Evolutionary conservation across 352 stramenopile genomes (phyloP).

Genomic region (Phytophthora citricola): DNA sequence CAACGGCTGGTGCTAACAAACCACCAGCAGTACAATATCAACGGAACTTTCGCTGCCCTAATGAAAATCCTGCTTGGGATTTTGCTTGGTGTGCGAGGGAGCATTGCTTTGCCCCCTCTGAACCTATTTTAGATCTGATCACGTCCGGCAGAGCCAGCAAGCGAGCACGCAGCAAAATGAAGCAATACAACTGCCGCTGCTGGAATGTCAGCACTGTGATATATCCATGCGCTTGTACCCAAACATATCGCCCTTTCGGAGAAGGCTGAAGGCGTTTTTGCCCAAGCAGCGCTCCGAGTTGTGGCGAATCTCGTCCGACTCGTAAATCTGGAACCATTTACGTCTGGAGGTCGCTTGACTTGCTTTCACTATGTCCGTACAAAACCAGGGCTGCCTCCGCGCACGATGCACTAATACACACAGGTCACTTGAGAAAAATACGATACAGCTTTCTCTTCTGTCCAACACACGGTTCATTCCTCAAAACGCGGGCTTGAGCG

Average conservation of each 20-base stretch:
- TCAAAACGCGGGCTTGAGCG: constrained; percentile 17
- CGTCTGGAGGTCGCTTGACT: constrained; percentile 3
- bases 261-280: not conserved
- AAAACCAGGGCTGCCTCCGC: constrained; percentile 10
- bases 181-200: not conserved
- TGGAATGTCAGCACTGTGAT: constrained; percentile 15
- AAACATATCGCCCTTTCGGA: not conserved
- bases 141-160: constrained; percentile 9
- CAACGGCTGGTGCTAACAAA: not conserved
- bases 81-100: too few species aligned
- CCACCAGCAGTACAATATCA: not conserved
- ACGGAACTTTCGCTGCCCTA: too few species aligned
- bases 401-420: not conserved
- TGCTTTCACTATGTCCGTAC: not conserved
- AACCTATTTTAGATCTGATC: constrained; percentile 5
- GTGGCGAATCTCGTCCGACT: constrained; percentile 1
- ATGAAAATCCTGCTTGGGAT: constrained; percentile 3
- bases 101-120: not conserved
- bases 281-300: not conserved
- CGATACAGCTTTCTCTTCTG: constrained; percentile 10
- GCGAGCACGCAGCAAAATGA: not conserved
- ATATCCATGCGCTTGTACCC: constrained; percentile 21
- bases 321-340: constrained; percentile 7
- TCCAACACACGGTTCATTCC: constrained; percentile 31
- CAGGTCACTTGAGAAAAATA: constrained; percentile 24